Conservation (phyloP, 192 early-diverging fungal species). For the Physocladia obscura region DNA sequence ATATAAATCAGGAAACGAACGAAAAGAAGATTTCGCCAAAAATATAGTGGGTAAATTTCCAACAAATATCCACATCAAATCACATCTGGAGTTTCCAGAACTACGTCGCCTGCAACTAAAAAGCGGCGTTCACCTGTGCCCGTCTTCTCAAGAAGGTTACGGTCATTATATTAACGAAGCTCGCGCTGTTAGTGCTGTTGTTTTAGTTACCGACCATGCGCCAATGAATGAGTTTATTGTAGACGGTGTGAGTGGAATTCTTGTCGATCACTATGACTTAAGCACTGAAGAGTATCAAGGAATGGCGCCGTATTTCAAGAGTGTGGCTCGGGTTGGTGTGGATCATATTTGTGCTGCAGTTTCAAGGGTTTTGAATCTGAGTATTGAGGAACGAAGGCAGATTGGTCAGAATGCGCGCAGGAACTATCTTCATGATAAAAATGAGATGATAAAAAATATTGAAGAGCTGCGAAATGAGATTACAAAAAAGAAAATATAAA, state of each 20-base stretch:
- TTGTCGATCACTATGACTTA: background rate
- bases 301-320: background rate
- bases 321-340: background rate
- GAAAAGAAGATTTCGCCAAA: no score
- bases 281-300: conserved; percentile 3
- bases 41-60: background rate
- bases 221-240: conserved; percentile 25
- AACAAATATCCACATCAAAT: background rate
- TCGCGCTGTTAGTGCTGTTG: background rate
- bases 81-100: background rate
- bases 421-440: background rate
- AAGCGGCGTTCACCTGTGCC: conserved; percentile 12
- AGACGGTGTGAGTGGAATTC: conserved; percentile 3
- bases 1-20: no score
- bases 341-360: background rate
- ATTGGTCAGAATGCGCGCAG: background rate
- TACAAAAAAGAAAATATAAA: no score
- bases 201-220: conserved; percentile 6
- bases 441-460: background rate
- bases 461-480: no score
- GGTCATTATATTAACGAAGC: no score
- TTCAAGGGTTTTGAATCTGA: background rate
- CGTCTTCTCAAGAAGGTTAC: conserved; percentile 20
- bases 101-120: background rate
- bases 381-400: background rate